Evolutionary conservation across 1,284 basidiomycete species (phyloP).

Genomic region (Mycena citricolor): DNA sequence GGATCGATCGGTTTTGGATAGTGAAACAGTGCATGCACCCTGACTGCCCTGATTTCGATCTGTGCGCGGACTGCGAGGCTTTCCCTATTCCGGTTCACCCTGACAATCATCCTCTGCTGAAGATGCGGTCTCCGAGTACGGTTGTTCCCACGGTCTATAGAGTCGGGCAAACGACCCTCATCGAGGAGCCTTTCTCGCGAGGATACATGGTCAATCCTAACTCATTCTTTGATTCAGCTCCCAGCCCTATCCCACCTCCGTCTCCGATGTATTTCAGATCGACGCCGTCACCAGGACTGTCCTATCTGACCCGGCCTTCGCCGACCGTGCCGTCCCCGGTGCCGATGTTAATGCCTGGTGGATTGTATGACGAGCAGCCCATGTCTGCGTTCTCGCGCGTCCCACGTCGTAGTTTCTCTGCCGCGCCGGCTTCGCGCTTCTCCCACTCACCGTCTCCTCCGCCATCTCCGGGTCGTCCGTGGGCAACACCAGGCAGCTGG

Average conservation of each 20-base stretch:
- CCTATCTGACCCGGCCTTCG: slow-evolving; percentile 6
- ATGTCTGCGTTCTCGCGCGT: slow-evolving; percentile 24
- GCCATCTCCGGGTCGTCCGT: too few species aligned
- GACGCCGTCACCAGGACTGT: background rate
- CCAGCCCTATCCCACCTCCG: slow-evolving; percentile 18
- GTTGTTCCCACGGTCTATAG: slow-evolving; percentile 53
- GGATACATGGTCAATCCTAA: slow-evolving; percentile 21
- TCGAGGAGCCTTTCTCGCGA: slow-evolving; percentile 20
- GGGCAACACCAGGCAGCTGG: too few species aligned
- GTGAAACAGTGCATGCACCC: slow-evolving; percentile 73
- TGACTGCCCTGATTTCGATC: slow-evolving; percentile 79
- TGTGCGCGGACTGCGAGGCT: slow-evolving; percentile 82
- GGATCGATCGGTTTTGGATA: slow-evolving; percentile 12
- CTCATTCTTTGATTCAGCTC: slow-evolving; percentile 19
- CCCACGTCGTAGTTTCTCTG: slow-evolving; percentile 19
- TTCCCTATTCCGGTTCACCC: slow-evolving; percentile 79
- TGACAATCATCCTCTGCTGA: slow-evolving; percentile 72
- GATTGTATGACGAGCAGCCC: slow-evolving; percentile 21
- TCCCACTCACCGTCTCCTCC: slow-evolving; percentile 22
- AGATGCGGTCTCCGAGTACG: slow-evolving; percentile 60
- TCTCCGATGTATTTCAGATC: slow-evolving; percentile 27
- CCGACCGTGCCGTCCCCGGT: slow-evolving; percentile 13
- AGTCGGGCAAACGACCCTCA: slow-evolving; percentile 33
- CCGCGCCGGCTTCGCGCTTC: slow-evolving; percentile 19
- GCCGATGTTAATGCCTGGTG: slow-evolving; percentile 24